phyloP scores from a whole-genome alignment of 2,329 filamentous ascomycete species.

The Monosporascus sp. region DNA sequence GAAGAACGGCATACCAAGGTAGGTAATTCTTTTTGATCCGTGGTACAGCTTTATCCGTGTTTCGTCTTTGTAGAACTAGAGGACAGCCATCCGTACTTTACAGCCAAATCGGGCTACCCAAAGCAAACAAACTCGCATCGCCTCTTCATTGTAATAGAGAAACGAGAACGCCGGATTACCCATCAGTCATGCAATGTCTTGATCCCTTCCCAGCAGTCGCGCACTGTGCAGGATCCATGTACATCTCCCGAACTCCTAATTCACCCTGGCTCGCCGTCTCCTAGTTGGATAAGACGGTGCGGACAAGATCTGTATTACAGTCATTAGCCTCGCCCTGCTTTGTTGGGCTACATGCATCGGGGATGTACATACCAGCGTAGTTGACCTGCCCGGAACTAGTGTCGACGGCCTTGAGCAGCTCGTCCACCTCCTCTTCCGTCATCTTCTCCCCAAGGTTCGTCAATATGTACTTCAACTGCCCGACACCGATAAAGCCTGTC shows the following conservation, averaged over 20 bases:
- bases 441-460: constrained; percentile 99
- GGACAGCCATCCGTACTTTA: neutral
- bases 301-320: constrained; percentile 62
- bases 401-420: constrained; percentile 96
- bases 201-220: neutral
- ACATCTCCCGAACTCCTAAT: constrained; percentile 17
- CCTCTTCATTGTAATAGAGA: neutral
- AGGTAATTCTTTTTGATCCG: neutral
- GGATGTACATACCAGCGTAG: constrained; percentile 69
- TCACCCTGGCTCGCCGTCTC: constrained; percentile 10
- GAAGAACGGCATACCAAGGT: neutral
- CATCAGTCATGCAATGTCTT: neutral
- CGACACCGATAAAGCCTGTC: constrained; percentile 95
- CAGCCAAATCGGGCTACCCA: neutral
- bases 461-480: constrained; percentile 95
- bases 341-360: neutral
- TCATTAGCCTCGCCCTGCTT: constrained; percentile 4
- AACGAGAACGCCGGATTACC: neutral
- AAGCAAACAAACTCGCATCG: neutral
- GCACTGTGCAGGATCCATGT: constrained; percentile 1
- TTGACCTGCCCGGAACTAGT: constrained; percentile 95
- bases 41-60: neutral
- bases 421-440: constrained; percentile 97
- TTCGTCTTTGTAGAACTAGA: neutral
- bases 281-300: constrained; percentile 82